Evolutionary conservation across 1,284 basidiomycete genomes (phyloP).

Genomic region (Puccinia horiana): DNA sequence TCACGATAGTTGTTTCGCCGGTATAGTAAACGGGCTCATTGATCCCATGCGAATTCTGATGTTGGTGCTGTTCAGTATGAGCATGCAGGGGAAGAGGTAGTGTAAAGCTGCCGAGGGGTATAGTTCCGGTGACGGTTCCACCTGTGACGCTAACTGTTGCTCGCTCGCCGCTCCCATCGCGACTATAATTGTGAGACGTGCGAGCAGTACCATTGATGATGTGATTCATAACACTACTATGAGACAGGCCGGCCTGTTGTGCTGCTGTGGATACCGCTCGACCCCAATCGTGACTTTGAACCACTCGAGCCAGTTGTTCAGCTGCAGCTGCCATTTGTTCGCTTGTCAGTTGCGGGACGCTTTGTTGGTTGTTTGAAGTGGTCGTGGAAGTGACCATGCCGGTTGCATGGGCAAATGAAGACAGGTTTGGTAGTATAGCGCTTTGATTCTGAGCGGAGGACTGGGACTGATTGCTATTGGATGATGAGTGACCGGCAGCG

Average conservation of each 20-base stretch:
- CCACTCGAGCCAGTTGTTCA: slow-evolving; percentile 57
- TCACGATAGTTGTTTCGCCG: slow-evolving; percentile 51
- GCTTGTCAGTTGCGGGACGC: slow-evolving; percentile 54
- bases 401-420: slow-evolving; percentile 52
- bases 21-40: slow-evolving; percentile 48
- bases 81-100: slow-evolving; percentile 64
- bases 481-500: slow-evolving; percentile 55
- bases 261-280: slow-evolving; percentile 52
- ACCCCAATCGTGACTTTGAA: slow-evolving; percentile 56
- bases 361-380: slow-evolving; percentile 47
- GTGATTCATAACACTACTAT: slow-evolving; percentile 40
- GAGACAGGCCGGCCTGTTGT: slow-evolving; percentile 40
- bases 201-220: slow-evolving; percentile 41
- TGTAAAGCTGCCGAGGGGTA: slow-evolving; percentile 63
- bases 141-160: slow-evolving; percentile 56
- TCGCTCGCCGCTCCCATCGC: slow-evolving; percentile 36
- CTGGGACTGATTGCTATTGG: slow-evolving; percentile 51
- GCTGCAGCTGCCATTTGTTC: slow-evolving; percentile 57
- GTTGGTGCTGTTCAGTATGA: slow-evolving; percentile 68
- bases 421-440: slow-evolving; percentile 53
- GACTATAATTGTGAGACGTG: slow-evolving; percentile 40
- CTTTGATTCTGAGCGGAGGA: slow-evolving; percentile 50
- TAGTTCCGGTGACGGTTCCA: slow-evolving; percentile 71
- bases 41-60: slow-evolving; percentile 65
- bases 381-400: slow-evolving; percentile 56